Conservation (phyloP, 1,284 basidiomycete species). For the Serendipita sp. region DNA sequence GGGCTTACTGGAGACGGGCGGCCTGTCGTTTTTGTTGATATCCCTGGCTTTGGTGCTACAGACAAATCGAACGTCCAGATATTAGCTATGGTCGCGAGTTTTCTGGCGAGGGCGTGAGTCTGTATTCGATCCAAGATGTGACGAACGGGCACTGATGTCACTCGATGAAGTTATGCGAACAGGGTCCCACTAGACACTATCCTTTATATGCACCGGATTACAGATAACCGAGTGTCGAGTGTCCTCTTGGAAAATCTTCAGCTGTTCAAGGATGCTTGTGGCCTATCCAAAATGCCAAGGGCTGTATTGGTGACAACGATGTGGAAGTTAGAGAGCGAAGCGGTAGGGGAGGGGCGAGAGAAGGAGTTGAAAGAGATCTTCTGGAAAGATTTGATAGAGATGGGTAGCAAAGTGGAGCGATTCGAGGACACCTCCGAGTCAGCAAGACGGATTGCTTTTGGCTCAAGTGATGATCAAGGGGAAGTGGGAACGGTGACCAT, state of each 20-base stretch:
- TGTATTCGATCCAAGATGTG: neutral
- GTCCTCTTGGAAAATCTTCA: constrained; percentile 16
- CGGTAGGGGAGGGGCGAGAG: constrained; percentile 16
- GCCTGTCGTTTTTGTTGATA: constrained; percentile 17
- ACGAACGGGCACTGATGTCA: no score
- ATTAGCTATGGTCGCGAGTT: constrained; percentile 6
- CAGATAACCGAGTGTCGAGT: constrained; percentile 17
- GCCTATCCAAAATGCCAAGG: constrained; percentile 13
- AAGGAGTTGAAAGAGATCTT: constrained; percentile 16
- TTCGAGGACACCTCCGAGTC: constrained; percentile 13
- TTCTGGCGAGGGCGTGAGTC: constrained; percentile 3
- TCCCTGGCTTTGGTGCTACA: constrained; percentile 19
- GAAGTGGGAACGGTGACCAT: no score
- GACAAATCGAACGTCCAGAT: constrained; percentile 7
- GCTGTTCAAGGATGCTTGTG: constrained; percentile 20
- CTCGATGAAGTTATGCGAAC: constrained; percentile 14
- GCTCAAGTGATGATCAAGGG: no score
- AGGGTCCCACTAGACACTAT: constrained; percentile 18
- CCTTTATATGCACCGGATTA: constrained; percentile 22
- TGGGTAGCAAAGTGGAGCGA: constrained; percentile 14
- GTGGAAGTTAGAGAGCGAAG: constrained; percentile 16
- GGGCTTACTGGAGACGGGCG: neutral
- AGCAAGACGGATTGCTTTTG: constrained; percentile 14
- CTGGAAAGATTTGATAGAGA: constrained; percentile 16
- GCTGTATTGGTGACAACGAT: constrained; percentile 23